phyloP scores from a whole-genome alignment of 371 early-diverging fungal species.

The Syncephalastrum contaminatum region DNA sequence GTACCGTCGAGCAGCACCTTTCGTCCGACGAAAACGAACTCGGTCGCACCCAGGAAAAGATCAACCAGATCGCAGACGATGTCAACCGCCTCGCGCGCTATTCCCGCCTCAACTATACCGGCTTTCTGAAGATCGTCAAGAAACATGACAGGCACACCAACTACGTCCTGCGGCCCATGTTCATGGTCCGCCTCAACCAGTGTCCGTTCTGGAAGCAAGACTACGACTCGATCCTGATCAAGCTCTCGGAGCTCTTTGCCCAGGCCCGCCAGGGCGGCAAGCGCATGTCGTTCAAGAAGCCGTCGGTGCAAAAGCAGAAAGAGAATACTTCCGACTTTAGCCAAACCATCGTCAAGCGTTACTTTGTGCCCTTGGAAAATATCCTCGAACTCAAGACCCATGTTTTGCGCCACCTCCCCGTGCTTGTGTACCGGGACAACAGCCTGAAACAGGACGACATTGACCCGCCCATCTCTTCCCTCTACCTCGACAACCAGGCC shows the following conservation, averaged over 20 bases:
- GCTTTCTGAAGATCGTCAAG: constrained; percentile 95
- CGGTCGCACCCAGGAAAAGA: constrained; percentile 69
- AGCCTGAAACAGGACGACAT: constrained; percentile 63
- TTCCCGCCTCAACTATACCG: constrained; percentile 94
- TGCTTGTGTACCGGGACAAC: constrained; percentile 84
- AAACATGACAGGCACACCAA: constrained; percentile 96
- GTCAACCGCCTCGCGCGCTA: constrained; percentile 90
- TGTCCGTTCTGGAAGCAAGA: constrained; percentile 91
- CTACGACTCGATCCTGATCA: constrained; percentile 86
- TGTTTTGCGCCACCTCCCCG: constrained; percentile 95
- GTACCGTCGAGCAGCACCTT: constrained; percentile 29
- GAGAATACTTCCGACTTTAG: constrained; percentile 2
- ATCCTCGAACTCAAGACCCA: constrained; percentile 93
- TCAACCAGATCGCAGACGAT: constrained; percentile 82
- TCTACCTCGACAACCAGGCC: constrained; percentile 94
- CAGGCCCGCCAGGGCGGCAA: constrained; percentile 85
- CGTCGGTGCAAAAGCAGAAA: constrained; percentile 1
- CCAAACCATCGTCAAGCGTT: constrained; percentile 60
- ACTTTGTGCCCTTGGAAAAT: constrained; percentile 98
- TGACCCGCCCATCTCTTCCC: constrained; percentile 92
- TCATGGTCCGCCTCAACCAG: constrained; percentile 83
- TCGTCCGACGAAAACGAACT: constrained; percentile 34
- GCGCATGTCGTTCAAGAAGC: constrained; percentile 48
- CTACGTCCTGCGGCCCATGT: constrained; percentile 83
- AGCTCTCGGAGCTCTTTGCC: constrained; percentile 87